Base-by-base conservation (phyloP, 176 grass and related monocot species). In the Ensete ventricosum region DNA sequence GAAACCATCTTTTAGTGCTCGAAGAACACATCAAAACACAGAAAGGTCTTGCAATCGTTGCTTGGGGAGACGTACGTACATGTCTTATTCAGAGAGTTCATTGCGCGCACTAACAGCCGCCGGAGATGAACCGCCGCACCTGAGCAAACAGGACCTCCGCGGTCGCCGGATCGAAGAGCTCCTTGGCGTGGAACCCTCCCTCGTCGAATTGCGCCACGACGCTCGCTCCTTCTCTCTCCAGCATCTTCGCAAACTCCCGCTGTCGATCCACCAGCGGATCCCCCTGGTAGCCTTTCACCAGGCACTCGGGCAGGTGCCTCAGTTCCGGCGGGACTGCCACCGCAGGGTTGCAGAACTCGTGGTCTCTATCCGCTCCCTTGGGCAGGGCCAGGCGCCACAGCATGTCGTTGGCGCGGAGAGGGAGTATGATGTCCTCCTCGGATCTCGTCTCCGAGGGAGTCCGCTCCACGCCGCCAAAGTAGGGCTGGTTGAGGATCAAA, bases 211-310 rank as follows among this genome's bases (percentile, higher is more conserved):
- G 84, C 0, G 23, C 81, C 27, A 87, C 85, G 66, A 98, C 94
- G n/a, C 85, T 76, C 9, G 77, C 86, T 22, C 80, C 88, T 54
- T 62, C 6, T 8, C 75, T 87, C 82, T 19, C 72, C 65, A 93
- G 78, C 88, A 87, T 83, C 43, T 55, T 16, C 10, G 60, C 63
- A n/a, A 98, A 88, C 67, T 77, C 50, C 69, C 79, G 69, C 81
- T 89, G 88, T 77, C 94, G 50, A 73, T 98, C 90, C 54, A 91
- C 25, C 11, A 98, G 57, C 52, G 94, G 90, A 76, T 98, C 94
- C 49, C 67, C 94, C 43, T 77, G 13, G 84, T 81, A 84, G 13
- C 90, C 88, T 1, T 78, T 67, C 2, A 98, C 90, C 10, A 98
- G 25, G 58, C 82, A 84, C 53, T 72, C 84, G 24, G 79, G 82